A percentile compares a stretch with the other conserved stretches of the same genome.
Evolutionary conservation across 345 rosid genomes (phyloP).

Genomic region (Linum lewisii): DNA sequence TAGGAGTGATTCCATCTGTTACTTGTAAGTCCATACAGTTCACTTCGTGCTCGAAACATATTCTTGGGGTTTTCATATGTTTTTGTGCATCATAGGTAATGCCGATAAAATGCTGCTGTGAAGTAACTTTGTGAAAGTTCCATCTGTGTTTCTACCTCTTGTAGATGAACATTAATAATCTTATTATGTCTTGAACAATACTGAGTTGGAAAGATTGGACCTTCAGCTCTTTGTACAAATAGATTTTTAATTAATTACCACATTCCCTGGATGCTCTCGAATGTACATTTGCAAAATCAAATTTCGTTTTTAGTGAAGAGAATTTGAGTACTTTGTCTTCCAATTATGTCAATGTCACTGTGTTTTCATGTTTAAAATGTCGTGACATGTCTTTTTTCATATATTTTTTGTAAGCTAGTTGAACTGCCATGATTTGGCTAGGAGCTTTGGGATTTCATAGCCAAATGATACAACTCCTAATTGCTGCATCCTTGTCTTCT

Average conservation of each 20-base stretch:
- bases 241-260: too few relatives aligned
- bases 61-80: not conserved
- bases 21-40: slow-evolving; percentile 52
- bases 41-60: not conserved
- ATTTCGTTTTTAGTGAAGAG: too few relatives aligned
- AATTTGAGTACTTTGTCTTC: too few relatives aligned
- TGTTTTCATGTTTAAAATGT: too few relatives aligned
- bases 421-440: too few relatives aligned
- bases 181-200: not conserved
- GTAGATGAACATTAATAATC: not conserved
- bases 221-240: too few relatives aligned
- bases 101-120: not conserved
- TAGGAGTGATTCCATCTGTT: slow-evolving; percentile 87
- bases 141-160: not conserved
- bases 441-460: not conserved
- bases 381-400: too few relatives aligned
- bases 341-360: too few relatives aligned
- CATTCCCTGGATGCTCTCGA: too few relatives aligned
- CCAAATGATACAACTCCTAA: not conserved
- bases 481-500: slow-evolving; percentile 9
- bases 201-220: not conserved
- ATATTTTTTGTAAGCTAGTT: too few relatives aligned
- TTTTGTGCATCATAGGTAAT: not conserved
- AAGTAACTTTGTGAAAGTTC: not conserved
- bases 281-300: too few relatives aligned